Base-by-base conservation (phyloP, 768 basidiomycete genomes). In the Cubamyces sp. region DNA sequence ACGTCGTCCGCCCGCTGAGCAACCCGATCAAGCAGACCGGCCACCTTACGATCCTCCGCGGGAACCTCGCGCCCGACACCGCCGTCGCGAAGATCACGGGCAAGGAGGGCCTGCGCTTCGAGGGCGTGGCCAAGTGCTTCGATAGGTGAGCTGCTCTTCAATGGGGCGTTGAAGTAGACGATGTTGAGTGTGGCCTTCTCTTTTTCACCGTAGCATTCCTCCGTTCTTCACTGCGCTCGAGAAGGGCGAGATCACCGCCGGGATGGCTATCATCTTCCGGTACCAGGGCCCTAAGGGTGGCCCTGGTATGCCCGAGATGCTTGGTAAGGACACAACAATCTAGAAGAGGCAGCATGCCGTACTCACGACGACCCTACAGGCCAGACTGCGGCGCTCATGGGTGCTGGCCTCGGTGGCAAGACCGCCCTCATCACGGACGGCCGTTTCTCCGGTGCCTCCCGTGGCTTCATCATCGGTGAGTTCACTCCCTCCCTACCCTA, bases 61-160 rank as follows among this genome's bases (percentile, higher is more conserved):
- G 95, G n/a, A 95, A 91, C 74, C 78, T 98, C 45, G 88, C 91
- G 3, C 95, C 95, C 0, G 91, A 83, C 51, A 87, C 88, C 0
- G 89, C 93, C 28, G 94, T 98, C 19, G 92, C 94, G 16, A 98
- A 98, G 76, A 78, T 97, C 64, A 96, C 95, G 6, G 94, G 95
- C 15, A 95, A 96, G 75, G 95, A 97, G 75, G 95, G 95, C 5
- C 74, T 85, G 54, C 81, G 77, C 21, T 97, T 97, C 66, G 90
- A 92, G 86, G 92, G 92, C 54, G 74, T 78, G 23, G 92, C 92
- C 14, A 89, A 83, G 74, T 91, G 90, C 69, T 92, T 91, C 67
- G 90, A 92, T 69, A 83, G 79, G 88, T 88, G 60, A 66, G 71
- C 65, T 16, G 11, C 12, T 25, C 16, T 23, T 30, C n/a, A n/a